A percentile compares a stretch with the other conserved stretches of the same genome.
Evolutionary conservation across 2,329 filamentous ascomycete species (phyloP).

Genomic region (Exserohilum turcica): DNA sequence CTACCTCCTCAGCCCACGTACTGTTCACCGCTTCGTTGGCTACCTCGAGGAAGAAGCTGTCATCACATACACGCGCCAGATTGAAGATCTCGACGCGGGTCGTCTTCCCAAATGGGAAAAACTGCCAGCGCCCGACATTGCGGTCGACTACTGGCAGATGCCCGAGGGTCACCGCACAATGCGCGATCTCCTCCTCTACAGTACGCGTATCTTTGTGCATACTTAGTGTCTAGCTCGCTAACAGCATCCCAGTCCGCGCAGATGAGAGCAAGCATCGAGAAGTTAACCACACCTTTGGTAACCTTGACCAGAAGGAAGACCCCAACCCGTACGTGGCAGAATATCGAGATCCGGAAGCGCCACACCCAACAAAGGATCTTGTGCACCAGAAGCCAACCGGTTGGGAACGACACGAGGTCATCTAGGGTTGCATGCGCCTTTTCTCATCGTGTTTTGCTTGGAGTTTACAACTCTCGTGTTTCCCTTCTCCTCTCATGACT

Average conservation of each 20-base stretch:
- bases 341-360: conserved; percentile 71
- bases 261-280: conserved; percentile 69
- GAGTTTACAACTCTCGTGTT: neutral
- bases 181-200: conserved; percentile 84
- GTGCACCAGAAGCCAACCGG: conserved; percentile 70
- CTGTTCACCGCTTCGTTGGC: conserved; percentile 92
- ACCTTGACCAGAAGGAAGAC: conserved; percentile 81
- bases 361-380: conserved; percentile 73
- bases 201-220: conserved; percentile 55
- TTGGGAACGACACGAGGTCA: conserved; percentile 76
- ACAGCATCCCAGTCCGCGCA: conserved; percentile 36
- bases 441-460: neutral
- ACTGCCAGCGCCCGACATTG: conserved; percentile 83
- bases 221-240: conserved; percentile 7
- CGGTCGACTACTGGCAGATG: conserved; percentile 92
- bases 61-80: conserved; percentile 88
- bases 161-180: conserved; percentile 81
- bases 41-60: conserved; percentile 98
- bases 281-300: conserved; percentile 93
- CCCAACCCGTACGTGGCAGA: conserved; percentile 89
- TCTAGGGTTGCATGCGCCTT: conserved; percentile 21
- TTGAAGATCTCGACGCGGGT: conserved; percentile 85
- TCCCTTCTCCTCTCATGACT: conserved; percentile 14
- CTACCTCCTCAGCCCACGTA: conserved; percentile 84
- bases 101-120: conserved; percentile 80